These are phyloP conservation scores for Psophocarpus tetragonolobus DNA, from an alignment of 306 rosid species.

Conservation along the genomic window DNA sequence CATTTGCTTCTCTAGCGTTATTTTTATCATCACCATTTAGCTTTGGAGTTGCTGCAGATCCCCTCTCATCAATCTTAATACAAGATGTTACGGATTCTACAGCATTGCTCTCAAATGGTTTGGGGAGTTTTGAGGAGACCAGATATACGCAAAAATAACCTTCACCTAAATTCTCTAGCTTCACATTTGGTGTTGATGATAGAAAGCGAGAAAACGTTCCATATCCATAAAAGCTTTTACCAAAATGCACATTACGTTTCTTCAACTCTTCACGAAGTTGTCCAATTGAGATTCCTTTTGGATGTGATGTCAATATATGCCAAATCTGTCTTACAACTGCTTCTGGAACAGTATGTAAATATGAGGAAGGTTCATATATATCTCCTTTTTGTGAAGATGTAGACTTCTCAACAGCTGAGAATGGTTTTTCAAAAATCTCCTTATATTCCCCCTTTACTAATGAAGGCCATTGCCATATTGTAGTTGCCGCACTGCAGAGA, in stretches of 20 bases:
- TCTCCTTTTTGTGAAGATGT: constrained; percentile 38
- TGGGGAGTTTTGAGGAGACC: constrained; percentile 25
- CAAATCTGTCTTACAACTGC: constrained; percentile 38
- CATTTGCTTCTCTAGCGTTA: constrained; percentile 21
- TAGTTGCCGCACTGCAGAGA: constrained; percentile 87
- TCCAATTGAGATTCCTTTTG: constrained; percentile 54
- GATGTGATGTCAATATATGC: constrained; percentile 47
- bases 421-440: constrained; percentile 64
- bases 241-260: constrained; percentile 36
- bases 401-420: constrained; percentile 38
- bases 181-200: constrained; percentile 46
- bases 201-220: constrained; percentile 56
- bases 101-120: constrained; percentile 33
- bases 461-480: constrained; percentile 86
- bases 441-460: constrained; percentile 68
- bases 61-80: constrained; percentile 31
- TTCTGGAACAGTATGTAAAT: constrained; percentile 43
- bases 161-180: constrained; percentile 31
- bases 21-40: constrained; percentile 33
- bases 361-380: constrained; percentile 38
- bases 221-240: constrained; percentile 54
- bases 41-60: constrained; percentile 29
- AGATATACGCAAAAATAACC: constrained; percentile 34
- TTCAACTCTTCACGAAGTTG: constrained; percentile 54
- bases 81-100: constrained; percentile 11